phyloP scores from a whole-genome alignment of 129 eudicot species.

The Centella asiatica region DNA sequence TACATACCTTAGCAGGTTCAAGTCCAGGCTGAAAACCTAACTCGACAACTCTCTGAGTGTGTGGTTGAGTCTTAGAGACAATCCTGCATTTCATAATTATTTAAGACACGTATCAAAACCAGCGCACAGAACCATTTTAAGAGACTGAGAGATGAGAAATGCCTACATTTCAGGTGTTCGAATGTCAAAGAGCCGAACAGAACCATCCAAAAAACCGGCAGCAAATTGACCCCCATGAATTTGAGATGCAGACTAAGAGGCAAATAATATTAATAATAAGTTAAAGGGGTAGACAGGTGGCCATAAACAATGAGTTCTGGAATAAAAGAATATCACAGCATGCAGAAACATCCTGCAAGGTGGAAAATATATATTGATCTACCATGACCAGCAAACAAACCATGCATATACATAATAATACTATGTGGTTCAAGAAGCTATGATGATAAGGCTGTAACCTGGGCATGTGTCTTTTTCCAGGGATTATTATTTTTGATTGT shows the following conservation, averaged over 20 bases:
- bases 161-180: slow-evolving; percentile 85
- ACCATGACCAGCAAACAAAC: not conserved
- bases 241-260: slow-evolving; percentile 77
- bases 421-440: too few relatives aligned
- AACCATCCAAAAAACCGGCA: slow-evolving; percentile 91
- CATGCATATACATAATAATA: not conserved
- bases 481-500: too few relatives aligned
- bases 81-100: slow-evolving; percentile 40
- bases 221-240: slow-evolving; percentile 84
- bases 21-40: slow-evolving; percentile 96
- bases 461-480: too few relatives aligned
- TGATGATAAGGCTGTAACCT: too few relatives aligned
- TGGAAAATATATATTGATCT: too few relatives aligned
- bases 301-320: not conserved
- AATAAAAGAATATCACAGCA: too few relatives aligned
- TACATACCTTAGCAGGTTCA: slow-evolving; percentile 73
- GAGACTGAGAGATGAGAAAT: not conserved
- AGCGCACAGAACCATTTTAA: not conserved
- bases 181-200: slow-evolving; percentile 75
- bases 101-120: not conserved
- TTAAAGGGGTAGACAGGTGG: not conserved
- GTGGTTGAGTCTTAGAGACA: slow-evolving; percentile 64
- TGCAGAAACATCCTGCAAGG: too few relatives aligned
- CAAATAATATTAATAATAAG: not conserved
- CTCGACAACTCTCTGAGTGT: slow-evolving; percentile 67